These are phyloP conservation scores for Ceratobasidium papillatum DNA, from an alignment of 1,284 basidiomycete species.

Conservation along the genomic window DNA sequence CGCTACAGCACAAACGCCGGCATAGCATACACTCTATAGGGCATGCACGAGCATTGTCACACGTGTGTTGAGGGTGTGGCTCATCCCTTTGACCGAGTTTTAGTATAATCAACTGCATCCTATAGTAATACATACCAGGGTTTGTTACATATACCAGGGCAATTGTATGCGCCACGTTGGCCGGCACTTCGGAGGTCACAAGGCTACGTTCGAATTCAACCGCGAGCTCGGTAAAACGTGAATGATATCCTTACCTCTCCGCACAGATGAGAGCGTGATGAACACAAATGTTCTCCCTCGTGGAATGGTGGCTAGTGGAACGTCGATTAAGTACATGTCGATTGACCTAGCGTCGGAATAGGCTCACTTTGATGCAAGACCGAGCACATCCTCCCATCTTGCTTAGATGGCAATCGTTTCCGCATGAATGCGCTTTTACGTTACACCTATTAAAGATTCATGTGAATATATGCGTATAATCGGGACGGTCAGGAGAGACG, in stretches of 20 bases:
- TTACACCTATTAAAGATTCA: too few species aligned
- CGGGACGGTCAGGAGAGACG: slow-evolving; percentile 32
- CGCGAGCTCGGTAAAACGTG: neutral
- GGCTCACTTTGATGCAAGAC: slow-evolving; percentile 61
- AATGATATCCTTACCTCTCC: slow-evolving; percentile 55
- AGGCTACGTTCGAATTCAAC: slow-evolving; percentile 52
- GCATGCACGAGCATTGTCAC: slow-evolving; percentile 60
- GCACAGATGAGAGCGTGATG: slow-evolving; percentile 62
- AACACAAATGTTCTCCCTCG: slow-evolving; percentile 60
- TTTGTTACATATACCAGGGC: slow-evolving; percentile 56
- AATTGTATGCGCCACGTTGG: slow-evolving; percentile 53
- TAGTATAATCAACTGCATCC: neutral
- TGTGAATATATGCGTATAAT: neutral
- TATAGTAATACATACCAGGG: slow-evolving; percentile 53
- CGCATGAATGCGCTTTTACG: slow-evolving; percentile 61
- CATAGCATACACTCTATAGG: slow-evolving; percentile 64
- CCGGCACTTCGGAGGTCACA: slow-evolving; percentile 56
- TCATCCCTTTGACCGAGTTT: slow-evolving; percentile 54
- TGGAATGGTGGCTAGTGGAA: slow-evolving; percentile 56
- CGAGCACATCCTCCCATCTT: slow-evolving; percentile 60
- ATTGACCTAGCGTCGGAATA: neutral
- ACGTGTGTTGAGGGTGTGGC: slow-evolving; percentile 59
- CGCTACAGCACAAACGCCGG: slow-evolving; percentile 59
- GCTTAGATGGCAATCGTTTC: slow-evolving; percentile 56
- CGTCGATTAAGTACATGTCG: neutral